Conservation (phyloP, 805 yeast genomes). For the Hanseniaspora lindneri region DNA sequence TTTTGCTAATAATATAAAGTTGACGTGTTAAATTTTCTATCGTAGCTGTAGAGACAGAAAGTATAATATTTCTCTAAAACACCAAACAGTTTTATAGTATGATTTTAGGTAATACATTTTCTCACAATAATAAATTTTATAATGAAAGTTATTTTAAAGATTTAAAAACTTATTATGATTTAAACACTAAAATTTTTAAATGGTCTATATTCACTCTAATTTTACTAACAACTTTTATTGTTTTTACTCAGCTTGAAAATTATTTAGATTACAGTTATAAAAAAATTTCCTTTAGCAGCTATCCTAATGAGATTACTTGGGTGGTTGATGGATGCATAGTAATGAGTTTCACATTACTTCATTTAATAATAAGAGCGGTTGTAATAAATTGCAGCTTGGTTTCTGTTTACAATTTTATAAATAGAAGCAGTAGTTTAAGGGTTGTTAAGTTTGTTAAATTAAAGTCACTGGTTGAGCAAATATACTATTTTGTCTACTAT, state of each 20-base stretch:
- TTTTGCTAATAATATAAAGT: no score
- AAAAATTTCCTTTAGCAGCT: background rate
- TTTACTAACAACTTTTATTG: background rate
- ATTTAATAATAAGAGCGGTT: slow-evolving; percentile 14
- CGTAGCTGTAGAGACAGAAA: no score
- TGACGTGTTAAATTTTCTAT: no score
- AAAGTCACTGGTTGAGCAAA: slow-evolving; percentile 14
- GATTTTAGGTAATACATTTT: slow-evolving; percentile 1
- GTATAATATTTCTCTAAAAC: no score
- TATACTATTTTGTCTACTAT: slow-evolving; percentile 9
- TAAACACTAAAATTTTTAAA: slow-evolving; percentile 6
- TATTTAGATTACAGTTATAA: background rate
- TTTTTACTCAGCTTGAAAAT: background rate
- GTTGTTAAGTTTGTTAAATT: slow-evolving; percentile 7
- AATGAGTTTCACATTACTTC: slow-evolving; percentile 4
- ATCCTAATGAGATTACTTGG: background rate
- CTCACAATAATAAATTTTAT: slow-evolving; percentile 5
- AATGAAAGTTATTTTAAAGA: slow-evolving; percentile 8
- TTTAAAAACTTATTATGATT: slow-evolving; percentile 11
- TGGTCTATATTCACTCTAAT: slow-evolving; percentile 10
- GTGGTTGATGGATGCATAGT: slow-evolving; percentile 4
- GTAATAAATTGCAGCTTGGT: slow-evolving; percentile 1
- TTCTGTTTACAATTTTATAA: background rate
- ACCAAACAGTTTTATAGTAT: background rate
- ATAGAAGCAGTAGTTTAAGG: background rate